These are phyloP conservation scores for Xylaria sp. DNA, from an alignment of 2,329 filamentous ascomycete genomes.

Conservation along the genomic window DNA sequence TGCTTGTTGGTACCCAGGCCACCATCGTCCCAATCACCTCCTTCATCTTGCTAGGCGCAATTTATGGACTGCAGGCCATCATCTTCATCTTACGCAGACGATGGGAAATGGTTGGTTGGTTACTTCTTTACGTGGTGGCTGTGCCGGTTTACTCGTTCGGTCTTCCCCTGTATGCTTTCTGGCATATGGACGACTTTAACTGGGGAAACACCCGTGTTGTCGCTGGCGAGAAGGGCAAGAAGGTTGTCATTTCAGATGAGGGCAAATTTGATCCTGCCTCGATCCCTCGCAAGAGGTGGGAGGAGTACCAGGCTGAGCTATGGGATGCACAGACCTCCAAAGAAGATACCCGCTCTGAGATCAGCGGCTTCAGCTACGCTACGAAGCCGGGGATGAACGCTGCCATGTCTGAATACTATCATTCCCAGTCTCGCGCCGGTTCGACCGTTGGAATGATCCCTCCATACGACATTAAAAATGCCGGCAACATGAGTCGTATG, in stretches of 20 bases:
- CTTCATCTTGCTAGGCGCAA: constrained; percentile 91
- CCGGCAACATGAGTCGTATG: constrained; percentile 72
- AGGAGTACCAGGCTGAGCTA: constrained; percentile 97
- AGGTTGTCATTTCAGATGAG: constrained; percentile 94
- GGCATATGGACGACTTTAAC: constrained; percentile 99
- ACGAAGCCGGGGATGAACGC: constrained; percentile 77
- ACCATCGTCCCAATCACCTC: constrained; percentile 81
- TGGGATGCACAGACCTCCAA: constrained; percentile 94
- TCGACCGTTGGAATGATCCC: constrained; percentile 63
- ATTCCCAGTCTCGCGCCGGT: constrained; percentile 64
- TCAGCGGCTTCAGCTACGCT: constrained; percentile 93
- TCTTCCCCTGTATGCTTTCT: constrained; percentile 94
- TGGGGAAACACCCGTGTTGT: constrained; percentile 99
- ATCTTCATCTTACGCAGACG: constrained; percentile 97
- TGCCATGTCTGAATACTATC: constrained; percentile 74
- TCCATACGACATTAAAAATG: constrained; percentile 55
- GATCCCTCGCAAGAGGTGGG: constrained; percentile 98
- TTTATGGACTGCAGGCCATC: constrained; percentile 95
- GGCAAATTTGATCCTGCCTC: constrained; percentile 95
- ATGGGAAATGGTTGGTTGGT: constrained; percentile 99
- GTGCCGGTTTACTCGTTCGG: constrained; percentile 92
- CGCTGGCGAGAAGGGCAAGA: constrained; percentile 90
- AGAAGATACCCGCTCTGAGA: constrained; percentile 83
- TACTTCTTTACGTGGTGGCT: constrained; percentile 93
- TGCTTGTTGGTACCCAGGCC: constrained; percentile 71